These are phyloP conservation scores for Phytophthora quininea DNA, from an alignment of 352 stramenopile genomes.

Conservation along the genomic window DNA sequence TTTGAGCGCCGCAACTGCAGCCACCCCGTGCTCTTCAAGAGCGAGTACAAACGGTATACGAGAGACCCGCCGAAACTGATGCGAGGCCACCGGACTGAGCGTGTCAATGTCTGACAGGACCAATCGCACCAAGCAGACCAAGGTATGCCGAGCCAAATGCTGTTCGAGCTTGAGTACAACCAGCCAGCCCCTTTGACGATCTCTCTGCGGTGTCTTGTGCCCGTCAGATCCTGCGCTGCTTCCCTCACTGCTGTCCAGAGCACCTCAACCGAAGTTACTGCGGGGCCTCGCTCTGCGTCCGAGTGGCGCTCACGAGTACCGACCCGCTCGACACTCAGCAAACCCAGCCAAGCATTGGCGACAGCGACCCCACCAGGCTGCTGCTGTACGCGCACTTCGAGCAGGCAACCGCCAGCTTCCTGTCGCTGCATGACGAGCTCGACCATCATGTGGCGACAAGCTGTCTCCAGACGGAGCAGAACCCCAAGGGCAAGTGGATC, in stretches of 20 bases:
- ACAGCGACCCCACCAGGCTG: constrained; percentile 29
- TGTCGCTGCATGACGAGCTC: constrained; percentile 37
- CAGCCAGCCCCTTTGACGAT: constrained; percentile 1
- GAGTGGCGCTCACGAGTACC: constrained; percentile 30
- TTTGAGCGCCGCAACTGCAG: constrained; percentile 40
- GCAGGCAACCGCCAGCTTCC: constrained; percentile 40
- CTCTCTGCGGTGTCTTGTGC: not conserved
- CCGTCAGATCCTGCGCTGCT: constrained; percentile 67
- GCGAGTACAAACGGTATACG: constrained; percentile 57
- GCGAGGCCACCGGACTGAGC: not conserved
- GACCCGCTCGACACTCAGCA: constrained; percentile 26
- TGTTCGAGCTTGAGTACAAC: not conserved
- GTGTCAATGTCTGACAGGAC: constrained; percentile 27
- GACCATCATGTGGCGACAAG: constrained; percentile 30
- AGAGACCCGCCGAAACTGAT: not conserved
- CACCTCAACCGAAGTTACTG: constrained; percentile 78
- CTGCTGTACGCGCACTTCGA: constrained; percentile 65
- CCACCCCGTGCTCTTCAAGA: constrained; percentile 43
- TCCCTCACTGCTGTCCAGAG: constrained; percentile 71
- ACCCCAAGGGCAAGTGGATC: constrained; percentile 72
- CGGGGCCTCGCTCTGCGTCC: constrained; percentile 54
- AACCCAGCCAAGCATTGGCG: constrained; percentile 3
- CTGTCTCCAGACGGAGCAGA: constrained; percentile 63
- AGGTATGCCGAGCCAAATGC: constrained; percentile 11
- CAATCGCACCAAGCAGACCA: constrained; percentile 59